Evolutionary conservation across 2,329 filamentous ascomycete species (phyloP).

Genomic region (Exophiala phaeomuriformis): DNA sequence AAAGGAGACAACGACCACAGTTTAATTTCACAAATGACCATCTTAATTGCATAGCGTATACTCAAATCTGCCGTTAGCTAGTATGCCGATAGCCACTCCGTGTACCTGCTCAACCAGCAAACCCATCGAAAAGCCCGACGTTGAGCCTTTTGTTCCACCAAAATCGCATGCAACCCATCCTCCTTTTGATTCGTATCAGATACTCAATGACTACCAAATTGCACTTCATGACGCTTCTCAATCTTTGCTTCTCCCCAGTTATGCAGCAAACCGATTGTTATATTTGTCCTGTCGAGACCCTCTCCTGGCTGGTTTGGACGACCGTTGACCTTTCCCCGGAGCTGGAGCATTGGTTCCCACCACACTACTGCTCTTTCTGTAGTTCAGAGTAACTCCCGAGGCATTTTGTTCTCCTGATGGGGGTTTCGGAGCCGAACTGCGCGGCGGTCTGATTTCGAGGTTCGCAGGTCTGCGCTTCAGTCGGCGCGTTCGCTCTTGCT

Average conservation of each 20-base stretch:
- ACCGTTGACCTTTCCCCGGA: constrained; percentile 12
- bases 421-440: neutral
- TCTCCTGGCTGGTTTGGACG: constrained; percentile 6
- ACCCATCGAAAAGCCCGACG: too few relatives aligned
- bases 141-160: too few relatives aligned
- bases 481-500: constrained; percentile 6
- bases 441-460: constrained; percentile 6
- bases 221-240: neutral
- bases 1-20: too few relatives aligned
- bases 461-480: constrained; percentile 14
- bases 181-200: neutral
- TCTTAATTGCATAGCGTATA: too few relatives aligned
- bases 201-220: neutral
- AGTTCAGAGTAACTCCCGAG: neutral
- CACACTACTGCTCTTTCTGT: constrained; percentile 9
- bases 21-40: too few relatives aligned
- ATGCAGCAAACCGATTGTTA: constrained; percentile 4
- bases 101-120: too few relatives aligned
- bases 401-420: constrained; percentile 3
- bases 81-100: too few relatives aligned
- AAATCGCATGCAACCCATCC: neutral
- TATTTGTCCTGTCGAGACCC: constrained; percentile 16
- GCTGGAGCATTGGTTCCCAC: constrained; percentile 20
- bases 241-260: neutral
- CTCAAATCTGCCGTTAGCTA: too few relatives aligned